phyloP scores from a whole-genome alignment of 2,329 filamentous ascomycete genomes.

The Ustulina deusta region DNA sequence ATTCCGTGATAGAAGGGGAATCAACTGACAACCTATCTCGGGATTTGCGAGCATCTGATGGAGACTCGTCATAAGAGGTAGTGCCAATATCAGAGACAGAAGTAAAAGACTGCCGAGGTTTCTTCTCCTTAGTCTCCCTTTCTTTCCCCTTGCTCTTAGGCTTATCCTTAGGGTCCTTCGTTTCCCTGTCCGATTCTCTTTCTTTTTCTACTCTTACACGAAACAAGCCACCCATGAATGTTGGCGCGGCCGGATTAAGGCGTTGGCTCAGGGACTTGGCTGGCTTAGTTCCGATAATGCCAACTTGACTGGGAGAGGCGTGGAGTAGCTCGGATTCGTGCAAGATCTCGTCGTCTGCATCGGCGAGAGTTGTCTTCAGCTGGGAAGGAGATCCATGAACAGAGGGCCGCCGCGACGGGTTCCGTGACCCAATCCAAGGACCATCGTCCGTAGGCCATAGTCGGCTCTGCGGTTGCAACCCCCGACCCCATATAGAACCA shows the following conservation, averaged over 20 bases:
- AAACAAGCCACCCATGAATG: conserved; percentile 81
- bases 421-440: conserved; percentile 66
- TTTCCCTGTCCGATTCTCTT: conserved; percentile 53
- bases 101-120: conserved; percentile 54
- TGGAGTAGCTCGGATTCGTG: conserved; percentile 67
- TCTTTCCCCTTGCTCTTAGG: conserved; percentile 56
- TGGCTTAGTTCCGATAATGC: conserved; percentile 84
- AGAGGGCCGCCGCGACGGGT: conserved; percentile 83
- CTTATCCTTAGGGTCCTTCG: conserved; percentile 51
- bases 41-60: conserved; percentile 65
- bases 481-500: conserved; percentile 76
- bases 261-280: conserved; percentile 66
- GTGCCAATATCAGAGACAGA: conserved; percentile 55
- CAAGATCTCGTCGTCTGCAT: conserved; percentile 73
- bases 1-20: conserved; percentile 71
- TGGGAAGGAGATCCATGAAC: conserved; percentile 79
- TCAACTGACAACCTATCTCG: conserved; percentile 68
- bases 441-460: conserved; percentile 74
- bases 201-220: conserved; percentile 55
- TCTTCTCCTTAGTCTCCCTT: conserved; percentile 57
- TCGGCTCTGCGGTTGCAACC: conserved; percentile 63
- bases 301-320: conserved; percentile 69
- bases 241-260: conserved; percentile 89
- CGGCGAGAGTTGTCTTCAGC: conserved; percentile 70
- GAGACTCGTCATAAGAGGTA: conserved; percentile 61